Evolutionary conservation across 2,329 filamentous ascomycete genomes (phyloP).

Genomic region (Paradendryphiella salina): DNA sequence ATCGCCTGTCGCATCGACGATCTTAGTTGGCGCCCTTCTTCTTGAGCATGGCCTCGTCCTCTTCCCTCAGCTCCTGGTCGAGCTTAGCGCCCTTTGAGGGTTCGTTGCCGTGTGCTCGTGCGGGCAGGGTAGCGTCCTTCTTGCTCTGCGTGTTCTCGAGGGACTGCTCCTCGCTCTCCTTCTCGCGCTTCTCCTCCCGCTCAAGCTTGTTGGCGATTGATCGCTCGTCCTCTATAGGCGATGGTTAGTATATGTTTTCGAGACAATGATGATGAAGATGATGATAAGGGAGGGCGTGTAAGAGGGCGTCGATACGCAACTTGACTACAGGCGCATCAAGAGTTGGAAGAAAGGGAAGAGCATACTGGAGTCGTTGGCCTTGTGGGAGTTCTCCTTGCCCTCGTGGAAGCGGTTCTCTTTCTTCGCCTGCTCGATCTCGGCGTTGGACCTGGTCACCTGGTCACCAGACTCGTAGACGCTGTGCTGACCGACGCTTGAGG

Average conservation of each 20-base stretch:
- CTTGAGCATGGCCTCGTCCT: conserved; percentile 67
- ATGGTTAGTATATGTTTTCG: conserved; percentile 30
- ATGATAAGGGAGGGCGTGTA: too few relatives aligned
- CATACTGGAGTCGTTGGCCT: conserved; percentile 71
- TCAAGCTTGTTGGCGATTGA: conserved; percentile 72
- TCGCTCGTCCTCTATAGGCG: conserved; percentile 65
- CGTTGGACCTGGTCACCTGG: conserved; percentile 66
- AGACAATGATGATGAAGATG: background rate
- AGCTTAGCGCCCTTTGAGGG: conserved; percentile 72
- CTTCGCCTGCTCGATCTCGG: conserved; percentile 57
- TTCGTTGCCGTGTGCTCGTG: conserved; percentile 70
- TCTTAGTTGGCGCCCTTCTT: conserved; percentile 57
- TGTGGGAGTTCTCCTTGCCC: conserved; percentile 71
- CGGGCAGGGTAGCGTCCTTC: conserved; percentile 63
- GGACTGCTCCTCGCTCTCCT: conserved; percentile 43
- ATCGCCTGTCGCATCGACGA: conserved; percentile 5
- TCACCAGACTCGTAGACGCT: conserved; percentile 75
- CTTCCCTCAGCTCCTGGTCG: conserved; percentile 68
- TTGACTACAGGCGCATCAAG: background rate
- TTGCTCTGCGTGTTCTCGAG: conserved; percentile 51
- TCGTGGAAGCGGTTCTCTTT: conserved; percentile 68
- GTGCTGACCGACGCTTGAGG: conserved; percentile 68
- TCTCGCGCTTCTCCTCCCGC: conserved; percentile 60
- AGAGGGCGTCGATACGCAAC: background rate
- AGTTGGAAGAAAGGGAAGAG: conserved; percentile 2